Base-by-base conservation (phyloP, 495 filamentous ascomycete species). In the Geopyxis carbonaria region DNA sequence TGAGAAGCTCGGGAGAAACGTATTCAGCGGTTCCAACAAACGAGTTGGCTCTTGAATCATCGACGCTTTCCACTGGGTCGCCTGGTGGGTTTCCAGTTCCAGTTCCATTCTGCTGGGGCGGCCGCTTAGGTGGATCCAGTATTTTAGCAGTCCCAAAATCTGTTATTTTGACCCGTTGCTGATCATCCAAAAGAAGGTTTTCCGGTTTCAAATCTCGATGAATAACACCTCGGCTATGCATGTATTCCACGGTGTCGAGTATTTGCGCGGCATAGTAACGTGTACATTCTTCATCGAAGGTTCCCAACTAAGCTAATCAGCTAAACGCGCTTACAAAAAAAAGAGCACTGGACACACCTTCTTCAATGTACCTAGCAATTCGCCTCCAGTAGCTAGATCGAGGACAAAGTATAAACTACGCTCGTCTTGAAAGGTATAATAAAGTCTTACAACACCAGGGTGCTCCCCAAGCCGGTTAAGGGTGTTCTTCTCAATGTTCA, bases 1-100 rank as follows among this genome's bases (percentile, higher is more conserved):
- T 92, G 45, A 99, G 65, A 22, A 99, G 67, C 50, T 99, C 91
- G 0, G 91, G 91, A 50, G 85, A 93, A 46, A 99, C 91, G 54
- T 99, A 99, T 57, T 99, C 91, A 1, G 91, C 91, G 4, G 91
- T 99, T 34, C 91, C 91, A 16, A 99, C 91, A 60, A 99, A 99
- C 3, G 89, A 95, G 22, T 79, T 82, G 14, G 85, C 83, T 43
- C 80, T 71, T 45, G 77, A 75, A 22, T 75, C 69, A 43, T 80
- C 72, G 7, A 68, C 57, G 9, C 72, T 65, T 22, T 77, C 77
- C 14, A 64, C 47, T 40, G 60, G 60, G 40, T 66, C 62, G 23
- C 59, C 65, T 21, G 53, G 45, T 23, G 31, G 15, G 23, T 27
- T 14, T 9, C 46, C 51, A 5, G 39, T 42, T 30, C 42, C 46